Evolutionary conservation across 257 asterid species (phyloP).

Genomic region (Solanum okadae): DNA sequence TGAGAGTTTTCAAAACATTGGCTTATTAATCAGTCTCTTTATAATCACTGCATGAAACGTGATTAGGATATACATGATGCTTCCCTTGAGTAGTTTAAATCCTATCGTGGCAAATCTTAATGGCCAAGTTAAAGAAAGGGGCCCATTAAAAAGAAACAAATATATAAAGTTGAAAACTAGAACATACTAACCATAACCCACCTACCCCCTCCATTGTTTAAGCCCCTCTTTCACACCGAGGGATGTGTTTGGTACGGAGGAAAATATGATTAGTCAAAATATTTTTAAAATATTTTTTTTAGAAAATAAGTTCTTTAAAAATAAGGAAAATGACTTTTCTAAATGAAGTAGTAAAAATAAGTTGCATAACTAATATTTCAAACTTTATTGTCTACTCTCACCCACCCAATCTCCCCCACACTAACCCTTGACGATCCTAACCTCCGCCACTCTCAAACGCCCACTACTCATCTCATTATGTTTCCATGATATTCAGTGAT

Average conservation of each 20-base stretch:
- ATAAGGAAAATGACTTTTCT: too few species aligned
- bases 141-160: not conserved
- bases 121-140: conserved; percentile 12
- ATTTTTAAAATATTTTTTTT: too few species aligned
- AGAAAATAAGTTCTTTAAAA: too few species aligned
- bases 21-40: not conserved
- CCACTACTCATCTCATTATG: too few species aligned
- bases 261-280: too few species aligned
- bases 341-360: too few species aligned
- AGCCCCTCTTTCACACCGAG: not conserved
- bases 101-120: conserved; percentile 7
- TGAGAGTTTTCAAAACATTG: not conserved
- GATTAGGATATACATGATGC: not conserved
- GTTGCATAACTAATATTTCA: too few species aligned
- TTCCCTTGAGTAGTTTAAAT: not conserved
- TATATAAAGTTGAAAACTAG: not conserved
- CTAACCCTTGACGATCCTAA: too few species aligned
- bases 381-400: too few species aligned
- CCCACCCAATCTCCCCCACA: too few species aligned
- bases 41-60: not conserved
- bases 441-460: too few species aligned
- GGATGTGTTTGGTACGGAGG: not conserved
- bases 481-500: too few species aligned
- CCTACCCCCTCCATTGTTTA: not conserved
- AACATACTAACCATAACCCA: not conserved